Conservation (phyloP, 1,139 yeast species). For the Oligophagozyma castellii region DNA sequence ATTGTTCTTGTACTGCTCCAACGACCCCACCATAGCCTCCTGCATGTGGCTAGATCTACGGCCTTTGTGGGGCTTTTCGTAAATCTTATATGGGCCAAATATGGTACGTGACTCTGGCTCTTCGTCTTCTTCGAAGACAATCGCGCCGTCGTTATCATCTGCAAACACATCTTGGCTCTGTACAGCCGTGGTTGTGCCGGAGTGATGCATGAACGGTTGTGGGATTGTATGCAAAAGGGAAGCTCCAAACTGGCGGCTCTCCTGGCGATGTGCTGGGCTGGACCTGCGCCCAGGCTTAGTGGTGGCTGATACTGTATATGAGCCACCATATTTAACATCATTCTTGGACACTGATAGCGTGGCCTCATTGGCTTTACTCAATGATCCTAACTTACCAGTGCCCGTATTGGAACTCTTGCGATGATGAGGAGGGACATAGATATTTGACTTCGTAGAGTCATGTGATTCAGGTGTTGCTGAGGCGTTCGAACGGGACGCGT, state of each 20-base stretch:
- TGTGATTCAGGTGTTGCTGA: slow-evolving; percentile 1
- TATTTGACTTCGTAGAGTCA: slow-evolving; percentile 12
- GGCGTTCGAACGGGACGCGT: neutral
- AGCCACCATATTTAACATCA: slow-evolving; percentile 9
- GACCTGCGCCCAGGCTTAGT: neutral
- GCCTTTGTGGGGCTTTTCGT: slow-evolving; percentile 9
- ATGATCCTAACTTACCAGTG: slow-evolving; percentile 4
- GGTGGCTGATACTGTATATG: slow-evolving; percentile 4
- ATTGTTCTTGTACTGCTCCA: slow-evolving; percentile 25
- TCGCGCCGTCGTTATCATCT: slow-evolving; percentile 17
- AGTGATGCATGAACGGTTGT: slow-evolving; percentile 5
- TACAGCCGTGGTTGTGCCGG: slow-evolving; percentile 18
- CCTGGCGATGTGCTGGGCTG: slow-evolving; percentile 1
- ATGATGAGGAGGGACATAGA: slow-evolving; percentile 37
- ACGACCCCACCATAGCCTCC: slow-evolving; percentile 23
- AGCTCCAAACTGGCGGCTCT: slow-evolving; percentile 1
- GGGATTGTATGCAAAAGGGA: too few relatives aligned
- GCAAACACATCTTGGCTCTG: slow-evolving; percentile 21
- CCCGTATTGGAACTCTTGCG: slow-evolving; percentile 22
- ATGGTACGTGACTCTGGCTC: slow-evolving; percentile 10
- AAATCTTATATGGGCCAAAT: slow-evolving; percentile 21
- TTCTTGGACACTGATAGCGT: slow-evolving; percentile 14
- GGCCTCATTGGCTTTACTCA: slow-evolving; percentile 12
- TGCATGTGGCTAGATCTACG: slow-evolving; percentile 21
- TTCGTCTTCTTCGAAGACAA: slow-evolving; percentile 24